These are phyloP conservation scores for Verticillium albo-atrum DNA, from an alignment of 2,329 filamentous ascomycete species.

Conservation along the genomic window DNA sequence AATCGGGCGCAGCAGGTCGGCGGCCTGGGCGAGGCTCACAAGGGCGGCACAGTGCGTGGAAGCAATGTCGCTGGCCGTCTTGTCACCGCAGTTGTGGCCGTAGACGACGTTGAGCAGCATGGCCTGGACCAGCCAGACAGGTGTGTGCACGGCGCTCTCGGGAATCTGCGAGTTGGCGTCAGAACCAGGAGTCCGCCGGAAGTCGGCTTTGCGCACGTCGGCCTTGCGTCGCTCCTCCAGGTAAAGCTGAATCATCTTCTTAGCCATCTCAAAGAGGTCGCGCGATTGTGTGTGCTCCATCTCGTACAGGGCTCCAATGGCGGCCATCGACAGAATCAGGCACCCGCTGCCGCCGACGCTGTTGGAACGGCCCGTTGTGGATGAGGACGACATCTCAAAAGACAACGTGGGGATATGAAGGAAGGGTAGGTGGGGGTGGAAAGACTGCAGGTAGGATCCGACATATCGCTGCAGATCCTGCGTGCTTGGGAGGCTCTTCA, in stretches of 20 bases:
- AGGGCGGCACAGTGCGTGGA: constrained; percentile 88
- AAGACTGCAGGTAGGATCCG: constrained; percentile 83
- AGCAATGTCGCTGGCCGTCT: constrained; percentile 84
- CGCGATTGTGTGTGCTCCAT: constrained; percentile 74
- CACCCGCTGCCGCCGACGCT: constrained; percentile 71
- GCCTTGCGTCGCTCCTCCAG: constrained; percentile 86
- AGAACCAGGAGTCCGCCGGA: constrained; percentile 43
- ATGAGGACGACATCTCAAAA: constrained; percentile 72
- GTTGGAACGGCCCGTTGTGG: not conserved
- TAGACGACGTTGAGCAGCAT: constrained; percentile 97
- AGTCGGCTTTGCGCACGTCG: constrained; percentile 65
- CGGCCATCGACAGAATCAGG: constrained; percentile 80
- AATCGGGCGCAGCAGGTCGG: constrained; percentile 58
- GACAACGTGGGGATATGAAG: constrained; percentile 87
- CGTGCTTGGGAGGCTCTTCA: constrained; percentile 68
- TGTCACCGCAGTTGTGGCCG: constrained; percentile 90
- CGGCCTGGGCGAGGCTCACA: constrained; percentile 84
- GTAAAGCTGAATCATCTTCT: constrained; percentile 92
- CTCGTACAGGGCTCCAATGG: constrained; percentile 73
- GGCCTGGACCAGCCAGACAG: constrained; percentile 91
- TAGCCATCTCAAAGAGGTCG: constrained; percentile 86
- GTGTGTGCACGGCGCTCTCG: constrained; percentile 68
- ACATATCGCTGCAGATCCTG: constrained; percentile 87
- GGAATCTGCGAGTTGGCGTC: constrained; percentile 42
- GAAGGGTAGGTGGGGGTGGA: constrained; percentile 94